Evolutionary conservation across 225 moss, liverwort and hornwort genomes (phyloP).

Genomic region (Antitrichia curtipendula): DNA sequence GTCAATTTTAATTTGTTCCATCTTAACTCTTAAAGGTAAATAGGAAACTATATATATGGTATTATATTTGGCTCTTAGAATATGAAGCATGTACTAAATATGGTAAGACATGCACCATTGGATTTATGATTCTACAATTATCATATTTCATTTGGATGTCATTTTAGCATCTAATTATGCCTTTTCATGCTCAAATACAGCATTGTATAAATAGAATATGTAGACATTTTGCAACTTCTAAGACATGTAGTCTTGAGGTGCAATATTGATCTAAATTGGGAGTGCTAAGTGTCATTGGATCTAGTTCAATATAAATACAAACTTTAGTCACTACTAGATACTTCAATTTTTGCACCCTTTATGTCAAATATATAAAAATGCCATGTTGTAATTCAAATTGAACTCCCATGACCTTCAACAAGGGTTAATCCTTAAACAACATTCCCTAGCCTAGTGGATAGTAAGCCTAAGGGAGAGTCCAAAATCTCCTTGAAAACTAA

Average conservation of each 20-base stretch:
- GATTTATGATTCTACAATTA: neutral
- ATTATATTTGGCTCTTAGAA: neutral
- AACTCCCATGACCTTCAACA: neutral
- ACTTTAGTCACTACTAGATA: neutral
- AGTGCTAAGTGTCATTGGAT: neutral
- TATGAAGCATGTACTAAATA: neutral
- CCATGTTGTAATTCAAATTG: neutral
- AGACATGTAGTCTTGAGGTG: neutral
- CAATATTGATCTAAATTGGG: neutral
- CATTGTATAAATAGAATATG: neutral
- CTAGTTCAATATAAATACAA: neutral
- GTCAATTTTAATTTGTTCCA: too few relatives aligned
- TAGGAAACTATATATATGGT: fast-evolving
- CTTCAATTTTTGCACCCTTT: neutral
- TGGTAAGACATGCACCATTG: neutral
- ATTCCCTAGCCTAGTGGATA: too few relatives aligned
- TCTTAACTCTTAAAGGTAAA: too few relatives aligned
- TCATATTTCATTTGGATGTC: neutral
- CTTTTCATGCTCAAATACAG: neutral
- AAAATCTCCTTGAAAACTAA: too few relatives aligned
- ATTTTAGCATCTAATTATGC: neutral
- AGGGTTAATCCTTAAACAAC: too few relatives aligned
- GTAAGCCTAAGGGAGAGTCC: too few relatives aligned
- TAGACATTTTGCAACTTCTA: neutral
- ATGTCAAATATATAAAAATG: neutral